These are phyloP conservation scores for Rhizoctonia solani DNA, from an alignment of 1,284 basidiomycete species.

Conservation along the genomic window DNA sequence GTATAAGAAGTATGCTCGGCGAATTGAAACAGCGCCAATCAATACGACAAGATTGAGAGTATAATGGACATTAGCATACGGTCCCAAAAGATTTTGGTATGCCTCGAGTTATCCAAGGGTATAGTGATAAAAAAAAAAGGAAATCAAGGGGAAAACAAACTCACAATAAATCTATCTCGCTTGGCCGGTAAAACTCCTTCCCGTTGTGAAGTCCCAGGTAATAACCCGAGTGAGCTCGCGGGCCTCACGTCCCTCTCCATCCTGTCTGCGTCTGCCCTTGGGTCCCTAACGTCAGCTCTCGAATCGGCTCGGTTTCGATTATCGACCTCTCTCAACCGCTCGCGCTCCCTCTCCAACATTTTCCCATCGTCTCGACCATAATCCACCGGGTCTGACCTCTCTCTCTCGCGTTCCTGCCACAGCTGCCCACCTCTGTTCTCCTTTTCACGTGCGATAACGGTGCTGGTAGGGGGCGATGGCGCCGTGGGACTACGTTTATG, in stretches of 20 bases:
- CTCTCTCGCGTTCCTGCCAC: conserved; percentile 48
- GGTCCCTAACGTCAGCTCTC: conserved; percentile 46
- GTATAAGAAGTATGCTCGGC: no score
- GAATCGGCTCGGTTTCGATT: conserved; percentile 11
- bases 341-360: conserved; percentile 44
- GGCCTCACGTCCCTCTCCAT: conserved; percentile 39
- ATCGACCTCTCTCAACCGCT: conserved; percentile 44
- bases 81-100: no score
- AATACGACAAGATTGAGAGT: no score
- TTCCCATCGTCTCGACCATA: conserved; percentile 42
- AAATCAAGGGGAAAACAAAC: conserved; percentile 16
- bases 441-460: conserved; percentile 42
- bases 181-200: no score
- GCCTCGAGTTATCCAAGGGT: no score
- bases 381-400: no score
- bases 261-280: conserved; percentile 41
- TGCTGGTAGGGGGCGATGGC: conserved; percentile 58
- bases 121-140: neutral
- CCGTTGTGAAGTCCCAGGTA: no score
- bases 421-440: conserved; percentile 48
- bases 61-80: no score
- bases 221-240: conserved; percentile 37
- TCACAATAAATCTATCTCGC: conserved; percentile 38
- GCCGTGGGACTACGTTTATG: conserved; percentile 67
- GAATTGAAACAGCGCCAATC: no score